Evolutionary conservation across 306 rosid genomes (phyloP).

Genomic region (Herpetospermum pedunculosum): DNA sequence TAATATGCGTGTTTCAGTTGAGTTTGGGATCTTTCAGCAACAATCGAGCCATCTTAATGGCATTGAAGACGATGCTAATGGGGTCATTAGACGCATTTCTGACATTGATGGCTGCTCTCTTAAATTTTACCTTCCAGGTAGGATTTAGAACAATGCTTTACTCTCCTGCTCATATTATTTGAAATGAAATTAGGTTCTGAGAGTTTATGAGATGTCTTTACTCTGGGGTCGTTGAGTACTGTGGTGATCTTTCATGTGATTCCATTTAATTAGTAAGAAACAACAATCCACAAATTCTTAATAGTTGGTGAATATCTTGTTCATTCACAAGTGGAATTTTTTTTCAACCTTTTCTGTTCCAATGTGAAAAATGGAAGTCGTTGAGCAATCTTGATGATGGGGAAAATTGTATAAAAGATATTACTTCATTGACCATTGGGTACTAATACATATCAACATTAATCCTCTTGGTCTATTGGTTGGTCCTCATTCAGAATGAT

Average conservation of each 20-base stretch:
- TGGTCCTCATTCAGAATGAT: neutral
- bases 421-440: neutral
- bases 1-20: conserved; percentile 53
- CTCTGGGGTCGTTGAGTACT: neutral
- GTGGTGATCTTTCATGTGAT: conserved; percentile 1
- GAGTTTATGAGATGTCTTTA: neutral
- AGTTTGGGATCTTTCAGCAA: conserved; percentile 56
- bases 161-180: neutral
- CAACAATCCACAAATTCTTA: neutral
- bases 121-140: conserved; percentile 50
- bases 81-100: conserved; percentile 37
- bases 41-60: conserved; percentile 46
- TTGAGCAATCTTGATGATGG: neutral
- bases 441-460: neutral
- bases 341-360: neutral
- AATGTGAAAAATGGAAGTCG: neutral
- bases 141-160: conserved; percentile 22
- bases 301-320: neutral
- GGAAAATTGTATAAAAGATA: too few species aligned
- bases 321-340: neutral
- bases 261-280: neutral
- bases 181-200: neutral
- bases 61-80: conserved; percentile 31
- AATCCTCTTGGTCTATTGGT: neutral
- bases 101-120: conserved; percentile 60